These are phyloP conservation scores for Saposhnikovia divaricata DNA, from an alignment of 129 eudicot species.

Conservation along the genomic window DNA sequence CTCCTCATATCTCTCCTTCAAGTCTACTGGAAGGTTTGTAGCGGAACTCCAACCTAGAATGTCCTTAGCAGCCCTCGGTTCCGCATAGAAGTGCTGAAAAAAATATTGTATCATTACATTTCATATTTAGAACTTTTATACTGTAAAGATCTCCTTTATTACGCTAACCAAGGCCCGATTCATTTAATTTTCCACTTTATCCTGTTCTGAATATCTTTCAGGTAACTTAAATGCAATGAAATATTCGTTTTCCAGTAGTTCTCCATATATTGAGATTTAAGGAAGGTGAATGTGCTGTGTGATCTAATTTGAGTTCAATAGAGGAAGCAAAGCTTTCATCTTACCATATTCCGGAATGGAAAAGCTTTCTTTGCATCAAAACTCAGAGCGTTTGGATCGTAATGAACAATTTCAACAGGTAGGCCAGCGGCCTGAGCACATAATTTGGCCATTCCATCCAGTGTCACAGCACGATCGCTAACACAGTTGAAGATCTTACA, in stretches of 20 bases:
- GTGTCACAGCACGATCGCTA: slow-evolving; percentile 94
- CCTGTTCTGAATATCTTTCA: background rate
- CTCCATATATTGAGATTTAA: background rate
- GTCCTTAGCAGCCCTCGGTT: slow-evolving; percentile 97
- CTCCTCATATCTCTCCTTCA: slow-evolving; percentile 86
- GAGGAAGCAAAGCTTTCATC: slow-evolving; percentile 6
- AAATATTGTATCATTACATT: background rate
- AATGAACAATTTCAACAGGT: slow-evolving; percentile 81
- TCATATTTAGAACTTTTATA: background rate
- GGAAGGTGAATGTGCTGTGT: background rate
- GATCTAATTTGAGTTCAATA: background rate
- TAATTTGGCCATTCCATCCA: slow-evolving; percentile 84
- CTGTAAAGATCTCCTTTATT: background rate
- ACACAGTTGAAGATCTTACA: slow-evolving; percentile 89
- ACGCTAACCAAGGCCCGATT: background rate
- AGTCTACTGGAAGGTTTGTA: slow-evolving; percentile 70
- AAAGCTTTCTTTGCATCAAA: slow-evolving; percentile 93
- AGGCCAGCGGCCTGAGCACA: slow-evolving; percentile 91
- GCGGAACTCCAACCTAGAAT: slow-evolving; percentile 67
- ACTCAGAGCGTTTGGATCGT: slow-evolving; percentile 79
- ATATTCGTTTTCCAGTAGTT: background rate
- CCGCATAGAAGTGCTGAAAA: slow-evolving; percentile 96
- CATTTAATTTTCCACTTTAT: background rate
- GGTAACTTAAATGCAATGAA: background rate
- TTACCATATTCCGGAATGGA: slow-evolving; percentile 96